Evolutionary conservation across 2,329 filamentous ascomycete species (phyloP), one percentile per base, ranked within the genome.

Genomic region (Xylariaceae sp.): DNA sequence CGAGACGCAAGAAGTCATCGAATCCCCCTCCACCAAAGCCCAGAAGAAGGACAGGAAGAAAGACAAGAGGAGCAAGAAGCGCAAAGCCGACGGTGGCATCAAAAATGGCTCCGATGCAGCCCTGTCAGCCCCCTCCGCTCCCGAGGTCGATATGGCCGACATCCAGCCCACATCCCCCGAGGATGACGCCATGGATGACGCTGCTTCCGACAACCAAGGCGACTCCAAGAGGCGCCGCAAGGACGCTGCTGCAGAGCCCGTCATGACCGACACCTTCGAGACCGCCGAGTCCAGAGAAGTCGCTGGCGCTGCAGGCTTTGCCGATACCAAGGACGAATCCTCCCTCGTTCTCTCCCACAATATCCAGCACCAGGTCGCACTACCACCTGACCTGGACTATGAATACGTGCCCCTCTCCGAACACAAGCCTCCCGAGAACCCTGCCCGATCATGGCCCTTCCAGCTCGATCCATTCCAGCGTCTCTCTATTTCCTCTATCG

Each of bases 381-480:
- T 99, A 17, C 94, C 94, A 2, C 92, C 93, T 10, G 90, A 96
- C 69, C 89, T 95, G 50, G 90, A 95, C 73, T 96, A 96, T 75
- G 88, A 92, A 69, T 97, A 96, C 68, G 80, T 96, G 16, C 93
- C 93, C n/a, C 89, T 99, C 48, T 95, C 91, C 18, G 82, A 96
- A 72, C 94, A 99, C 78, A 91, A 91, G 70, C 78, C 90, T n/a
- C 91, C 93, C 11, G 88, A 86, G 51, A 84, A 89, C 58, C 94
- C 94, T 1, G 94, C 94, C 17, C 83, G 89, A 58, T 84, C 79
- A 33, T 99, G 88, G 79, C 82, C 86, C 10, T 99, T 99, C 75
- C 89, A 89, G 51, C 85, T 99, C 54, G 94, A 99, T 77, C 94
- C 94, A 46, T 99, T 99, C 79, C 94, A 99, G 74, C 90, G 93